Conservation (phyloP, 163 green algal species). For the Scenedesmus sp. region DNA sequence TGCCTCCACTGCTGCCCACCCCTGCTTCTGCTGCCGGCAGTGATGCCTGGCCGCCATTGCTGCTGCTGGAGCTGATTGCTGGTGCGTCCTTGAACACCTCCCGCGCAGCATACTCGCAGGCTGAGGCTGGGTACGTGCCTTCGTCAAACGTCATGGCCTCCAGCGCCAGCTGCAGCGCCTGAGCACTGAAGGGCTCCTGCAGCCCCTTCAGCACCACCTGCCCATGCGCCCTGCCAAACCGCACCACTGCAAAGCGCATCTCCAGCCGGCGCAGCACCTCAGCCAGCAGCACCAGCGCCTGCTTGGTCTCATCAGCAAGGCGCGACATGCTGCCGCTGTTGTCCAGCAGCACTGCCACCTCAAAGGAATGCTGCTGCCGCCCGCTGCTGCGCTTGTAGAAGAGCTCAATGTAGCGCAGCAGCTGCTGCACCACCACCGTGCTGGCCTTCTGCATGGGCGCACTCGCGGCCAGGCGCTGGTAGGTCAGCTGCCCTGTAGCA, state of each 20-base stretch:
- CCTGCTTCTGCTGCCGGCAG: background rate
- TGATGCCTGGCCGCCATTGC: background rate
- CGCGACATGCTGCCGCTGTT: constrained; percentile 63
- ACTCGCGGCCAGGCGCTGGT: constrained; percentile 53
- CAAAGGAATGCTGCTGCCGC: constrained; percentile 35
- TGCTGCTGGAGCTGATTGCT: constrained; percentile 6
- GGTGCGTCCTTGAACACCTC: constrained; percentile 50
- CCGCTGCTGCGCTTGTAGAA: constrained; percentile 16
- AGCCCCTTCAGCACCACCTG: constrained; percentile 57
- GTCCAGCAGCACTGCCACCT: constrained; percentile 61
- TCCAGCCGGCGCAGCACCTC: constrained; percentile 59
- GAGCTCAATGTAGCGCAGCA: constrained; percentile 38
- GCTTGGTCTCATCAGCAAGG: constrained; percentile 50
- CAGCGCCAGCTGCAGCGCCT: constrained; percentile 52
- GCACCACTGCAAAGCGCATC: constrained; percentile 54
- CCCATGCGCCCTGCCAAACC: constrained; percentile 52
- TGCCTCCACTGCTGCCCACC: background rate
- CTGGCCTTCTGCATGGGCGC: constrained; percentile 43
- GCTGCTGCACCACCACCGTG: constrained; percentile 47
- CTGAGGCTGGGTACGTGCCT: constrained; percentile 58
- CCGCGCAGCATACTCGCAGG: constrained; percentile 47
- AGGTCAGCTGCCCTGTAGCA: constrained; percentile 49
- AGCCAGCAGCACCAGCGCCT: constrained; percentile 58
- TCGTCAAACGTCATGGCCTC: constrained; percentile 61
- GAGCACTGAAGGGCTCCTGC: constrained; percentile 42